phyloP scores from a whole-genome alignment of 768 basidiomycete species.

The Lactifluus hygrophoroides region DNA sequence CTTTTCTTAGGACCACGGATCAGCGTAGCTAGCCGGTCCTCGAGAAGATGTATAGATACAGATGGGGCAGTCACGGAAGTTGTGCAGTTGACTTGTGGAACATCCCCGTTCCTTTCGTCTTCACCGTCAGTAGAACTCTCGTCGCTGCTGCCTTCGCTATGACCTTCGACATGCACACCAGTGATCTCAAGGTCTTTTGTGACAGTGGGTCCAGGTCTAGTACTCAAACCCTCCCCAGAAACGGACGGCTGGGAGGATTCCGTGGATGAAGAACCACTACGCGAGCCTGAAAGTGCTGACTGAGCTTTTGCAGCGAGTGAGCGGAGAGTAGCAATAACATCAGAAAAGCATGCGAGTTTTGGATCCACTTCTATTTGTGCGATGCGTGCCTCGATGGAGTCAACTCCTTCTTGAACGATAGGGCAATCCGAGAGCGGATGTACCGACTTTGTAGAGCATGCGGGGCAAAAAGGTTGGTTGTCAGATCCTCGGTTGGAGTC shows the following conservation, averaged over 20 bases:
- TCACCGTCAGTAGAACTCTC: conserved; percentile 12
- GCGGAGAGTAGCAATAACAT: background rate
- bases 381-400: background rate
- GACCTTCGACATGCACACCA: conserved; percentile 10
- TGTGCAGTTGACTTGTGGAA: background rate
- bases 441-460: background rate
- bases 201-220: background rate
- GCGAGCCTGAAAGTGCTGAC: background rate
- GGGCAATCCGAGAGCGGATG: conserved; percentile 1
- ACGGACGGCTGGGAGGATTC: background rate
- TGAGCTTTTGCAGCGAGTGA: background rate
- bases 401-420: background rate
- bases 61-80: background rate
- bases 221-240: background rate
- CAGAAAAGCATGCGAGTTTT: background rate
- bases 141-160: conserved; percentile 17
- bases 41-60: background rate
- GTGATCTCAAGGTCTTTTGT: conserved; percentile 9
- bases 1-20: conserved; percentile 8
- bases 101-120: background rate
- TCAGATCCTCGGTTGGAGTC: background rate
- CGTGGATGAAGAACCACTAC: background rate
- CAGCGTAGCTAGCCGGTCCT: conserved; percentile 7
- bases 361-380: conserved; percentile 5
- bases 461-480: background rate